These are phyloP conservation scores for Cyberlindnera maritima DNA, from an alignment of 805 yeast genomes.

Conservation along the genomic window DNA sequence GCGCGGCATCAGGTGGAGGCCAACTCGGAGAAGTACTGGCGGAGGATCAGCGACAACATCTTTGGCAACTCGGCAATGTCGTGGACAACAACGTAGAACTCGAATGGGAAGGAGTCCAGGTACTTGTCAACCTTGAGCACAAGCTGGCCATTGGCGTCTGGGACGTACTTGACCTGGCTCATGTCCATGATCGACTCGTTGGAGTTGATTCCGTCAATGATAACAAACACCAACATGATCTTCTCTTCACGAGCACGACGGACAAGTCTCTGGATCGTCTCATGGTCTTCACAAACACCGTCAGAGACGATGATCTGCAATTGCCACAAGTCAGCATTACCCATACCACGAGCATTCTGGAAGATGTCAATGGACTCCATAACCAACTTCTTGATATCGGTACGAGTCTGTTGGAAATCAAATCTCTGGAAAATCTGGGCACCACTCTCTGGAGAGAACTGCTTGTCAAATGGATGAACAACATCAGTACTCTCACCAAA, in stretches of 20 bases:
- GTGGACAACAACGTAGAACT: slow-evolving; percentile 90
- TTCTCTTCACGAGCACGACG: slow-evolving; percentile 89
- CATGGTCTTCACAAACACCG: slow-evolving; percentile 97
- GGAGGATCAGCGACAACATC: slow-evolving; percentile 81
- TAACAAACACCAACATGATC: slow-evolving; percentile 92
- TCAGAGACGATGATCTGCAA: slow-evolving; percentile 90
- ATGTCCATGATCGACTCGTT: slow-evolving; percentile 89
- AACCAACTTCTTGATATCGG: slow-evolving; percentile 78
- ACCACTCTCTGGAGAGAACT: slow-evolving; percentile 81
- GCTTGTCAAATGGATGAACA: slow-evolving; percentile 87
- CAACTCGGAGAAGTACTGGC: slow-evolving; percentile 86
- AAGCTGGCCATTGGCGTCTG: slow-evolving; percentile 67
- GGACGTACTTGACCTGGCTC: slow-evolving; percentile 86
- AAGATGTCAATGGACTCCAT: slow-evolving; percentile 71
- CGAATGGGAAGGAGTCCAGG: slow-evolving; percentile 93
- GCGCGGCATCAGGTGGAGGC: slow-evolving; percentile 33
- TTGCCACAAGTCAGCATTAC: slow-evolving; percentile 78
- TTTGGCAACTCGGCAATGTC: slow-evolving; percentile 88
- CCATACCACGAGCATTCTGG: slow-evolving; percentile 47
- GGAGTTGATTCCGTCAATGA: slow-evolving; percentile 84
- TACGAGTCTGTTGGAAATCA: slow-evolving; percentile 82
- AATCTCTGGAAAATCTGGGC: slow-evolving; percentile 83
- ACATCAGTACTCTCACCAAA: slow-evolving; percentile 84
- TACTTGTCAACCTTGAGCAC: slow-evolving; percentile 77
- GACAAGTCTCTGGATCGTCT: slow-evolving; percentile 73